Evolutionary conservation across 1,284 basidiomycete genomes (phyloP).

Genomic region (Coniferiporia weirii): DNA sequence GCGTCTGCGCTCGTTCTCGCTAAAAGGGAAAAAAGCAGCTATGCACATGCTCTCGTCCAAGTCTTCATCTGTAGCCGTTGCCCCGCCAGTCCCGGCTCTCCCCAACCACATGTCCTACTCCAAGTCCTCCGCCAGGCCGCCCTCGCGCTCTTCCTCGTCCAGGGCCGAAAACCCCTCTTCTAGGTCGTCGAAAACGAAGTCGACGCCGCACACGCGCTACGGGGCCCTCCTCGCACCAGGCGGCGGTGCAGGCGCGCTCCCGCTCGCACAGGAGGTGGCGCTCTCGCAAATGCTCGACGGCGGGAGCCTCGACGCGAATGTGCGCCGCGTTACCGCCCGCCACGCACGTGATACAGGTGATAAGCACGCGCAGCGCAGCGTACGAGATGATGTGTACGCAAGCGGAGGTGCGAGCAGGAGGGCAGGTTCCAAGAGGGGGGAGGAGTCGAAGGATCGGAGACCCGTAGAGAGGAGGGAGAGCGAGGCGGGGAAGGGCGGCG

Average conservation of each 20-base stretch:
- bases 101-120: too few species aligned
- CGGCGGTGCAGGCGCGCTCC: slow-evolving; percentile 37
- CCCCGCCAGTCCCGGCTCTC: background rate
- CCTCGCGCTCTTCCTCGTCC: too few species aligned
- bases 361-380: too few species aligned
- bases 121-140: background rate
- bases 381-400: slow-evolving; percentile 8
- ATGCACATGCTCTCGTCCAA: background rate
- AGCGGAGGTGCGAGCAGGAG: background rate
- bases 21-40: slow-evolving; percentile 6
- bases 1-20: slow-evolving; percentile 17
- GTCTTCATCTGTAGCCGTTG: background rate
- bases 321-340: slow-evolving; percentile 47
- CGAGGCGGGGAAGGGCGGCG: slow-evolving; percentile 22
- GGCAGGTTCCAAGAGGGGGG: background rate
- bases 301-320: slow-evolving; percentile 52
- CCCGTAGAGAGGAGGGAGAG: too few species aligned
- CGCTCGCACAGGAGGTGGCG: slow-evolving; percentile 56
- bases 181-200: background rate
- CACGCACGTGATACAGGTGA: slow-evolving; percentile 40
- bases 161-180: too few species aligned
- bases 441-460: background rate
- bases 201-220: slow-evolving; percentile 18
- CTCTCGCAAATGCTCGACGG: slow-evolving; percentile 64
- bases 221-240: slow-evolving; percentile 19